Base-by-base conservation (phyloP, 2,329 filamentous ascomycete genomes). In the Xylaria sp. region DNA sequence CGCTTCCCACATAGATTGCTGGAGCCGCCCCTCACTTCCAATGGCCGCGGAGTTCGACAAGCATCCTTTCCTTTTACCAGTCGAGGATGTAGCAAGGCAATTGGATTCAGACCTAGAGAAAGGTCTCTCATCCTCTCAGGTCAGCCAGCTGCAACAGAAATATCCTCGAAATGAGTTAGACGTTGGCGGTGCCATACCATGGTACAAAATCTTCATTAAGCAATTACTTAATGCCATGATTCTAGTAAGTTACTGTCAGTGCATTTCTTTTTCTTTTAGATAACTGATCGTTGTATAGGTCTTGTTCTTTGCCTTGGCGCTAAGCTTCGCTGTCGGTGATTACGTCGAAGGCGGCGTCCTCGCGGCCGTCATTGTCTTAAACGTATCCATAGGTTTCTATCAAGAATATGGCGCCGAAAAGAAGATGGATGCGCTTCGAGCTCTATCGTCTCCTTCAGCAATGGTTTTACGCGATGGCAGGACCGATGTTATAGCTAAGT, bases 151-250 rank as follows among this genome's bases (percentile, higher is more conserved):
- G 28, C 85, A 89, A 65, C 79, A 85, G 26, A 83, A 86, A 67
- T 89, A 90, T 76, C 90, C 90, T 59, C 83, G 80, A 20, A 94
- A 94, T 81, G 90, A 93, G 76, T 84, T 94, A 23, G 88, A 93
- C 53, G 87, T 92, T 23, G 89, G 86, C 23, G 88, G 86, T 33
- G 87, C 87, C 33, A 89, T 94, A 57, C 87, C 86, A 76, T 85
- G 89, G 91, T 83, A 89, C 74, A 94, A 90, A 74, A 92, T 94
- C 49, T 81, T 94, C 56, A 81, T 91, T 66, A 90, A 90, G 74
- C 92, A 94, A 78, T 79, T 93, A 26, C 87, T 89, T 77, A 94
- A 94, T 83, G 91, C 92, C 66, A 93, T 93, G 92, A 91, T 92
- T 65, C 80, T 93, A 74, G 88, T 88, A 80, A 72, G 86, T 81